Base-by-base conservation (phyloP, 2,329 filamentous ascomycete genomes). In the Claviceps spartinae region DNA sequence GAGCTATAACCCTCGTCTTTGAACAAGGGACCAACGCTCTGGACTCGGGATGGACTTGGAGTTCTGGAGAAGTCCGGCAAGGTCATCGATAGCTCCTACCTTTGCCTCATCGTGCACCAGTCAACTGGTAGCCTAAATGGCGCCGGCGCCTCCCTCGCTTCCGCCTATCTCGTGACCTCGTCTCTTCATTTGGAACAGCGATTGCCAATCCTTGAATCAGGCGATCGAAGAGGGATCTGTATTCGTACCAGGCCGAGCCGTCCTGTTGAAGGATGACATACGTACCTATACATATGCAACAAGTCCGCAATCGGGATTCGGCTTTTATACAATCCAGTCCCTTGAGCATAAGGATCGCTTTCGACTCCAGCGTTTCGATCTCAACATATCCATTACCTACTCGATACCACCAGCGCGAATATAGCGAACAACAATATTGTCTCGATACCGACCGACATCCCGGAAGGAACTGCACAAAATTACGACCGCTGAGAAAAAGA, bases 81-180 rank as follows among this genome's bases (percentile, higher is more conserved):
- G 41, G 18, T 16, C 18, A 20, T 9, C 41, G 8, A 18, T 41
- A 49, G 51, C 48, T 45, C 42, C 47, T 47, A 9, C 38, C 44
- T 41, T 52, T 52, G 49, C 38, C 47, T 50, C 47, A 51, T 54
- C 38, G 48, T 52, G 49, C 51, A 36, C 26, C n/a, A 14, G 26
- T 52, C 51, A 37, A 42, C 37, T 20, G 37, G 6, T 43, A 42
- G 45, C 24, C 48, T 47, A 53, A 37, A 16, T 30, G 51, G 20
- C 46, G 41, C 26, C 44, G 38, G 40, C 46, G 20, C 40, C 38
- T 16, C 41, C 22, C 14, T n/a, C n/a, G 38, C 16, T 41, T 18
- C 40, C 40, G n/a, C 40, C 40, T 42, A 5, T 14, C 42, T 24
- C 13, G 24, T 8, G 18, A 18, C 18, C 18, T 18, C 22, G 22